Evolutionary conservation across 805 yeast genomes (phyloP).

Genomic region (Candida endomychidarum): DNA sequence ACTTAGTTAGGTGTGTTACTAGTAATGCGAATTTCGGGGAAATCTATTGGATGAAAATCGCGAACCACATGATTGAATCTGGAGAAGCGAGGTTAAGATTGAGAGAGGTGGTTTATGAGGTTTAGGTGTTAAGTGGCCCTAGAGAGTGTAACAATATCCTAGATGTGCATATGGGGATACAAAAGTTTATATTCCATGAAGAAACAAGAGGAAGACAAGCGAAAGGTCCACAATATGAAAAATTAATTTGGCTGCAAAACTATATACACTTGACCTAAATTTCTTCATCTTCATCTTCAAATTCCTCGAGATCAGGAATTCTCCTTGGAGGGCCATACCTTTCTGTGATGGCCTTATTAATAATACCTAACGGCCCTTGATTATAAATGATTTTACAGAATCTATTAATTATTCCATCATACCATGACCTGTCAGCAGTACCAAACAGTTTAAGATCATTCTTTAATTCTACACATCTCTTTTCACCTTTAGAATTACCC

Average conservation of each 20-base stretch:
- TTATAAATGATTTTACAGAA: slow-evolving; percentile 40
- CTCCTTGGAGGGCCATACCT: slow-evolving; percentile 36
- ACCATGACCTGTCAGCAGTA: slow-evolving; percentile 24
- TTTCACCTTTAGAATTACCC: slow-evolving; percentile 23
- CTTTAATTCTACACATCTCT: slow-evolving; percentile 28
- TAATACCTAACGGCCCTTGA: slow-evolving; percentile 42
- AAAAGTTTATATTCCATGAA: too few species aligned
- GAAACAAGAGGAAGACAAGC: too few species aligned
- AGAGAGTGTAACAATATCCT: too few species aligned
- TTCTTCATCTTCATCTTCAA: slow-evolving; percentile 42
- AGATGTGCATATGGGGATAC: too few species aligned
- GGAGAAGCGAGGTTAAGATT: neutral
- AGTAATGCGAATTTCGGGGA: slow-evolving; percentile 7
- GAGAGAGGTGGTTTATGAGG: too few species aligned
- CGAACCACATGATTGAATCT: neutral
- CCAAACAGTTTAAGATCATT: slow-evolving; percentile 27
- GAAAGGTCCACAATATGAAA: neutral
- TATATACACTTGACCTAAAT: slow-evolving; percentile 5
- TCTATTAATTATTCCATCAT: slow-evolving; percentile 31
- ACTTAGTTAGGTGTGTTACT: neutral
- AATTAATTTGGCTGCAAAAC: slow-evolving; percentile 3
- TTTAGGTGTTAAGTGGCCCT: neutral
- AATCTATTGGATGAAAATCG: slow-evolving; percentile 8
- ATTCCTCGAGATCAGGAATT: slow-evolving; percentile 39
- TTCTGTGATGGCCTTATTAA: slow-evolving; percentile 40